These are phyloP conservation scores for Celoporthe dispersa DNA, from an alignment of 2,329 filamentous ascomycete species.

Conservation along the genomic window DNA sequence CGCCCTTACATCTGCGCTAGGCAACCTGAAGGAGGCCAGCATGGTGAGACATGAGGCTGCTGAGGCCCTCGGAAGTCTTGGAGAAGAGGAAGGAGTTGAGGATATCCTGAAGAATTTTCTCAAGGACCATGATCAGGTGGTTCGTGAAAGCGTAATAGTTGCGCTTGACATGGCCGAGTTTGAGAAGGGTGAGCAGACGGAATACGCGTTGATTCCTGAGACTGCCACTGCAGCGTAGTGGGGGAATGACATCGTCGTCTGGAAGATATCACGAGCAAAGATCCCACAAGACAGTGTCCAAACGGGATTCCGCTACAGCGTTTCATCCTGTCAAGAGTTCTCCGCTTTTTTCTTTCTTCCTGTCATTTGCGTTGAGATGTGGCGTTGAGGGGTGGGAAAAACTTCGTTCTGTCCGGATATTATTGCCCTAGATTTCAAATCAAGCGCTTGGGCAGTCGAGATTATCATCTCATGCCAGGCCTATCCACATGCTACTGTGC, in stretches of 20 bases:
- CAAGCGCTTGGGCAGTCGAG: background rate
- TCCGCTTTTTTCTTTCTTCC: too few species aligned
- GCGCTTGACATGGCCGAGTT: slow-evolving; percentile 98
- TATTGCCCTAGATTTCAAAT: background rate
- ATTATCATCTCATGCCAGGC: background rate
- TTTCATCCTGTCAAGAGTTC: background rate
- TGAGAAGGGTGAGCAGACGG: slow-evolving; percentile 83
- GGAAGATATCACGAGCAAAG: background rate
- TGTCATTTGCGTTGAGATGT: background rate
- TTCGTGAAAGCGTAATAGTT: slow-evolving; percentile 92
- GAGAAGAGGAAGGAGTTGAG: slow-evolving; percentile 91
- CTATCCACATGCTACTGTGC: background rate
- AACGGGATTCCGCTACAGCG: background rate
- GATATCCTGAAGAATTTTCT: slow-evolving; percentile 82
- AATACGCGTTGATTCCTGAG: slow-evolving; percentile 90
- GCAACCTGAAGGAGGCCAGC: slow-evolving; percentile 79
- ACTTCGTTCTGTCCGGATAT: slow-evolving; percentile 11
- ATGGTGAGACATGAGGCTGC: slow-evolving; percentile 99
- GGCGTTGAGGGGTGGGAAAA: slow-evolving; percentile 12
- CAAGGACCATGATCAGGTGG: slow-evolving; percentile 88
- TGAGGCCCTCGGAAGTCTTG: slow-evolving; percentile 91
- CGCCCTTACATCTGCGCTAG: slow-evolving; percentile 77
- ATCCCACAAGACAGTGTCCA: background rate
- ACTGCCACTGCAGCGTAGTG: slow-evolving; percentile 45
- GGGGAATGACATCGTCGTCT: slow-evolving; percentile 27